A percentile compares a stretch with the other conserved stretches of the same genome.
Evolutionary conservation across 768 basidiomycete species (phyloP).

Genomic region (Amanita muscaria): DNA sequence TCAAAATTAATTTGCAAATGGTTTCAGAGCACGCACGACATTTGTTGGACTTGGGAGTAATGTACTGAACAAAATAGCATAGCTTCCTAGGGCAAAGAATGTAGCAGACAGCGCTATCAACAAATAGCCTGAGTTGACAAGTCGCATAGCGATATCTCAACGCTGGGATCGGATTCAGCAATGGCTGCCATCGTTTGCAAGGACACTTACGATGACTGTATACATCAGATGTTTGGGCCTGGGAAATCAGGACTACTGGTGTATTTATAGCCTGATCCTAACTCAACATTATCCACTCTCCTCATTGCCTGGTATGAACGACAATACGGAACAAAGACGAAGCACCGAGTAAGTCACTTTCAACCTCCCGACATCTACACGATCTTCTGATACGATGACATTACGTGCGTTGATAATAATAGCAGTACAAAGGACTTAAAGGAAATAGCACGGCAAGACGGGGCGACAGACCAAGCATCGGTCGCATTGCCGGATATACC

Average conservation of each 20-base stretch:
- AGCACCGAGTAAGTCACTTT: slow-evolving; percentile 9
- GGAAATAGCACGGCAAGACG: slow-evolving; percentile 10
- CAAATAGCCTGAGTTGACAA: slow-evolving; percentile 29
- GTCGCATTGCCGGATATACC: slow-evolving; percentile 41
- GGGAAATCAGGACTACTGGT: slow-evolving; percentile 1
- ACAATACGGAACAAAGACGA: slow-evolving; percentile 14
- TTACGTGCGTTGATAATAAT: too few relatives aligned
- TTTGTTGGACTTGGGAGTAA: slow-evolving; percentile 48
- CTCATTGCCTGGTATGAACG: too few relatives aligned
- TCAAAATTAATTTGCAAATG: not conserved
- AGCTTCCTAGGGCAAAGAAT: slow-evolving; percentile 50
- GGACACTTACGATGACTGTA: not conserved
- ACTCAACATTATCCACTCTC: too few relatives aligned
- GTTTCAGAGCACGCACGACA: slow-evolving; percentile 30
- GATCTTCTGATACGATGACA: too few relatives aligned
- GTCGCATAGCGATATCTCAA: not conserved
- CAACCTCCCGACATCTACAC: not conserved
- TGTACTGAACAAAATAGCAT: slow-evolving; percentile 58
- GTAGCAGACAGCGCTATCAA: slow-evolving; percentile 36
- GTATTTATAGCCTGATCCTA: not conserved
- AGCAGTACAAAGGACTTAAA: slow-evolving; percentile 15
- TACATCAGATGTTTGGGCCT: slow-evolving; percentile 5
- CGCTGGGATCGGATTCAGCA: too few relatives aligned
- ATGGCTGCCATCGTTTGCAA: not conserved
- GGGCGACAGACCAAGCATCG: not conserved